Evolutionary conservation across 768 basidiomycete genomes (phyloP), one percentile per base, ranked within the genome.

Genomic region (Tylopilus subfusipes): DNA sequence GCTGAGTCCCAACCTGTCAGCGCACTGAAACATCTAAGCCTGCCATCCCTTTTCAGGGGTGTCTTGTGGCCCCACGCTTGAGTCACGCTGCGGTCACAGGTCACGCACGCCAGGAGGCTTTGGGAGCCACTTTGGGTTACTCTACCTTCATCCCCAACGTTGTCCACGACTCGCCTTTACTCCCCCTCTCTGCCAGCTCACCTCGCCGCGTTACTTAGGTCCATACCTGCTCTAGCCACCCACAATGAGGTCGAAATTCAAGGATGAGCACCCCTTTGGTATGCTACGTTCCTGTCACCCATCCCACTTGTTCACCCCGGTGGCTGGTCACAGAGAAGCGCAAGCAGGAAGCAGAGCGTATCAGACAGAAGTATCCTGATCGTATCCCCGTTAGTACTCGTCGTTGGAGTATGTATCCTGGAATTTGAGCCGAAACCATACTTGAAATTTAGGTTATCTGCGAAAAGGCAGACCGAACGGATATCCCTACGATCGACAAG

Each of bases 181-280:
- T 45, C 54, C 56, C 42, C 55, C 48, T 54, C 46, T 18, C 44
- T 19, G 33, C 50, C 51, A 55, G 25, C 49, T 45, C 36, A 47
- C 43, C n/a, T 48, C 42, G 27, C 42, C 40, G 52, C 58, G 19
- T 42, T 27, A 52, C 33, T 48, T 47, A 25, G 9, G 21, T 52
- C 42, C n/a, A 19, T 43, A 50, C 58, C 54, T 46, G 12, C 30
- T 48, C 6, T 40, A 56, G 5, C 18, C 29, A 49, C 30, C 27
- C 53, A 65, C 76, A 55, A 93, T 93, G 90, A 84, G 90, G 74
- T 93, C 92, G 69, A 94, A 94, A 76, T 95, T 95, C 80, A 95
- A 94, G 85, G 96, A 98, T 75, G 96, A 98, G 76, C 96, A 99
- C 74, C 93, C 93, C 58, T 98, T 98, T 72, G 96, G 96, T 96